These are phyloP conservation scores for Thielaviopsis ethacetica DNA, from an alignment of 2,329 filamentous ascomycete genomes.

Conservation along the genomic window DNA sequence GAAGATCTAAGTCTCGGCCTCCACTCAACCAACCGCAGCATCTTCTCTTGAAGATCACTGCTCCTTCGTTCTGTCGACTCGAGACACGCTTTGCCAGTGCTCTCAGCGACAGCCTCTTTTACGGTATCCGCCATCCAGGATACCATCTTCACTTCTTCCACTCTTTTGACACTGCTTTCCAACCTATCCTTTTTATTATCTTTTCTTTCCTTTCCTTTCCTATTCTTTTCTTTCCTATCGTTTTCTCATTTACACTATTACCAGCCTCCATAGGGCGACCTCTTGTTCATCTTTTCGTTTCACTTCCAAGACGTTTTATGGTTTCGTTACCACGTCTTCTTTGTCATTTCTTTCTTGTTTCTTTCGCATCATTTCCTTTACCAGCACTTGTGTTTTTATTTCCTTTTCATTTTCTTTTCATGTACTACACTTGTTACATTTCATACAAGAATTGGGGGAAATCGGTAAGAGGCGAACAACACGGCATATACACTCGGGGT, in stretches of 20 bases:
- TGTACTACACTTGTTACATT: not conserved
- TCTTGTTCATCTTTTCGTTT: not conserved
- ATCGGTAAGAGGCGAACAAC: not conserved
- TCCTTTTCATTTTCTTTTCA: not conserved
- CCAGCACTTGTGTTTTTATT: not conserved
- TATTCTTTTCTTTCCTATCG: not conserved
- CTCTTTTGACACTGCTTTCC: conserved; percentile 1
- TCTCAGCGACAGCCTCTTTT: not conserved
- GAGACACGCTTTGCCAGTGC: not conserved
- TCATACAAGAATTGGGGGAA: not conserved
- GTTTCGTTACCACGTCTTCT: not conserved
- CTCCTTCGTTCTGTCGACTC: not conserved
- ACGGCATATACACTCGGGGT: not conserved
- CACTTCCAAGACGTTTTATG: not conserved
- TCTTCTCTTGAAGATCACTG: not conserved
- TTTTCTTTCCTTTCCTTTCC: not conserved
- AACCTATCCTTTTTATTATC: not conserved
- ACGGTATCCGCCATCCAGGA: not conserved
- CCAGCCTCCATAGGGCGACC: not conserved
- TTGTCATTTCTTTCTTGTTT: not conserved
- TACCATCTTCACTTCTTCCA: not conserved
- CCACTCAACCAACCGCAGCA: not conserved
- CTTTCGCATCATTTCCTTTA: not conserved
- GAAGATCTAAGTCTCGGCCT: conserved; percentile 8
- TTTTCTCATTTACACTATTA: not conserved